These are phyloP conservation scores for Cryomyces minteri DNA, from an alignment of 495 filamentous ascomycete species.

Conservation along the genomic window DNA sequence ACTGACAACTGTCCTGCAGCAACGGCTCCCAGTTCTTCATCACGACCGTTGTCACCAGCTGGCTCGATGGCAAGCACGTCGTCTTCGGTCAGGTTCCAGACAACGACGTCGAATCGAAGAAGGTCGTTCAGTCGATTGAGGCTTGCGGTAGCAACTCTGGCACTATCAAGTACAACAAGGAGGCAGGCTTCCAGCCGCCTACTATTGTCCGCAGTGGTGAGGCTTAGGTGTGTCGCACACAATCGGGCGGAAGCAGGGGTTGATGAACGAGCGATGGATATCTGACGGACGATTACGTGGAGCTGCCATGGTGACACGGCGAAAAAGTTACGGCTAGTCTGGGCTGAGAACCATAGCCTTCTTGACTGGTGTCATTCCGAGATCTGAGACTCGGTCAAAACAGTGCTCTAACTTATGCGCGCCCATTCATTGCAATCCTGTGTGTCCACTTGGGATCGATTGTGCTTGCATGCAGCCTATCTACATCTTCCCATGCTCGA, in stretches of 20 bases:
- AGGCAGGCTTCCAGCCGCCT: constrained; percentile 4
- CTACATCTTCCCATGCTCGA: too few relatives aligned
- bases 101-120: constrained; percentile 15
- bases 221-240: constrained; percentile 1
- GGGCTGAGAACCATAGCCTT: too few relatives aligned
- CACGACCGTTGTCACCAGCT: constrained; percentile 25
- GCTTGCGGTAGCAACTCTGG: constrained; percentile 17
- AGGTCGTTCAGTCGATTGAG: constrained; percentile 22
- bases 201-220: constrained; percentile 16
- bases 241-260: background rate
- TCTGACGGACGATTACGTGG: background rate
- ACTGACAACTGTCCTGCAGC: constrained; percentile 21
- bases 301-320: background rate
- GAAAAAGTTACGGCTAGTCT: too few relatives aligned
- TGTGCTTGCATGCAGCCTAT: too few relatives aligned
- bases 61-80: constrained; percentile 27
- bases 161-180: constrained; percentile 19
- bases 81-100: constrained; percentile 24
- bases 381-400: too few relatives aligned
- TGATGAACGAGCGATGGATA: too few relatives aligned
- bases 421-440: too few relatives aligned
- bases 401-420: too few relatives aligned
- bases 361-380: too few relatives aligned
- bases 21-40: constrained; percentile 61
- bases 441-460: too few relatives aligned